Conservation (phyloP, 1,139 yeast species). For the Candida pseudoviswanathii region DNA sequence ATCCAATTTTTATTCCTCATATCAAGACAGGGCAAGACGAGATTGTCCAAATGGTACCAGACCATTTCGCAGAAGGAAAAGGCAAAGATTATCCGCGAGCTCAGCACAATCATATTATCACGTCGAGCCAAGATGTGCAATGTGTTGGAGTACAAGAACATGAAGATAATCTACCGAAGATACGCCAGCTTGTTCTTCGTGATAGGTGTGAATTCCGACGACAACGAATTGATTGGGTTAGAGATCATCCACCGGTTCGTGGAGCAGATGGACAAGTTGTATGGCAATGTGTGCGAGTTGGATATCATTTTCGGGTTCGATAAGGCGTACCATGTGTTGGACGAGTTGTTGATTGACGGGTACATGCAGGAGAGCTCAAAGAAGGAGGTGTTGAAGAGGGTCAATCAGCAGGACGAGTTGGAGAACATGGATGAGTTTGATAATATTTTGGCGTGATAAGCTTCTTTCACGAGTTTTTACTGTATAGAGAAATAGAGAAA, state of each 20-base stretch:
- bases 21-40: slow-evolving; percentile 93
- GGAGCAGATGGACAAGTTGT: slow-evolving; percentile 94
- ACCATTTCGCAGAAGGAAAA: slow-evolving; percentile 83
- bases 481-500: not conserved
- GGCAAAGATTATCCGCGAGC: slow-evolving; percentile 78
- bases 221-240: slow-evolving; percentile 82
- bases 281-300: slow-evolving; percentile 94
- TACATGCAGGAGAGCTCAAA: slow-evolving; percentile 83
- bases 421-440: slow-evolving; percentile 55
- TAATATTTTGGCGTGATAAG: slow-evolving; percentile 32
- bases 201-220: slow-evolving; percentile 80
- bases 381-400: slow-evolving; percentile 73
- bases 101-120: slow-evolving; percentile 80
- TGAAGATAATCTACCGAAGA: slow-evolving; percentile 85
- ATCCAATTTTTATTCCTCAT: slow-evolving; percentile 76
- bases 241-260: slow-evolving; percentile 93
- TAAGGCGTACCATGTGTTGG: slow-evolving; percentile 88
- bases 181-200: slow-evolving; percentile 92
- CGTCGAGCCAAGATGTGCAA: slow-evolving; percentile 96
- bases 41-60: slow-evolving; percentile 91
- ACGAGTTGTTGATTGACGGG: slow-evolving; percentile 85
- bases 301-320: slow-evolving; percentile 94
- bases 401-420: slow-evolving; percentile 74
- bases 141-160: slow-evolving; percentile 86
- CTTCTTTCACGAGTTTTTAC: not conserved